phyloP scores from a whole-genome alignment of 2,329 filamentous ascomycete genomes.

The Fusarium sp. region DNA sequence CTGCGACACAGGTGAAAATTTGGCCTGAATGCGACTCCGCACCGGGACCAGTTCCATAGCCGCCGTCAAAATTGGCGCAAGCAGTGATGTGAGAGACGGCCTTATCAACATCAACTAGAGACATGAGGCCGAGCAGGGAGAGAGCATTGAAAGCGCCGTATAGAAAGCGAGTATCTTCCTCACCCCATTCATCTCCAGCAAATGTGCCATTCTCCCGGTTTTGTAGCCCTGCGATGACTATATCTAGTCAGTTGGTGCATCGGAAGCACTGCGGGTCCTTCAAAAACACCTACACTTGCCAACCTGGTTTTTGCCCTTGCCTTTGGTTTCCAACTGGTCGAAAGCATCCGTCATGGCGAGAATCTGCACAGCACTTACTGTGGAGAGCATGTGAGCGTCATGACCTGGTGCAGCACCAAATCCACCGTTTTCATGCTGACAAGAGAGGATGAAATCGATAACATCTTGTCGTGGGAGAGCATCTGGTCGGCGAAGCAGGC shows the following conservation, averaged over 20 bases:
- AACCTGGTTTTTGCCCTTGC: slow-evolving; percentile 74
- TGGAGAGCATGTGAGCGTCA: slow-evolving; percentile 96
- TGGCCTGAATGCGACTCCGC: slow-evolving; percentile 96
- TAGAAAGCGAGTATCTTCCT: slow-evolving; percentile 93
- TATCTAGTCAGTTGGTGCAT: slow-evolving; percentile 37
- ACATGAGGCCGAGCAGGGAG: slow-evolving; percentile 80
- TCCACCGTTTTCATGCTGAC: slow-evolving; percentile 86
- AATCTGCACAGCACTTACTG: slow-evolving; percentile 93
- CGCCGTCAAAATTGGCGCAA: slow-evolving; percentile 94
- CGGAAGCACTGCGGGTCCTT: slow-evolving; percentile 16
- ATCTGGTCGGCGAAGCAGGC: slow-evolving; percentile 83
- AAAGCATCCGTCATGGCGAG: slow-evolving; percentile 87
- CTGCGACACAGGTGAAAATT: slow-evolving; percentile 92
- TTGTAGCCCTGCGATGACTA: slow-evolving; percentile 84
- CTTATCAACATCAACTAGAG: slow-evolving; percentile 80
- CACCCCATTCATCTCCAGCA: slow-evolving; percentile 94
- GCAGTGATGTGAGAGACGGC: slow-evolving; percentile 82
- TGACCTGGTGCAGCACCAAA: slow-evolving; percentile 95
- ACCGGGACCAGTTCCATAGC: slow-evolving; percentile 88
- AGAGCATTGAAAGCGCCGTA: slow-evolving; percentile 91
- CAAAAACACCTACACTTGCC: slow-evolving; percentile 75
- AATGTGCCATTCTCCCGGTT: slow-evolving; percentile 86
- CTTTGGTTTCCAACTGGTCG: slow-evolving; percentile 79
- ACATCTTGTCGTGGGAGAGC: slow-evolving; percentile 83
- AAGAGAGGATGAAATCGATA: slow-evolving; percentile 95